Evolutionary conservation across 2,329 filamentous ascomycete species (phyloP).

Genomic region (Ceratocystis variospora): DNA sequence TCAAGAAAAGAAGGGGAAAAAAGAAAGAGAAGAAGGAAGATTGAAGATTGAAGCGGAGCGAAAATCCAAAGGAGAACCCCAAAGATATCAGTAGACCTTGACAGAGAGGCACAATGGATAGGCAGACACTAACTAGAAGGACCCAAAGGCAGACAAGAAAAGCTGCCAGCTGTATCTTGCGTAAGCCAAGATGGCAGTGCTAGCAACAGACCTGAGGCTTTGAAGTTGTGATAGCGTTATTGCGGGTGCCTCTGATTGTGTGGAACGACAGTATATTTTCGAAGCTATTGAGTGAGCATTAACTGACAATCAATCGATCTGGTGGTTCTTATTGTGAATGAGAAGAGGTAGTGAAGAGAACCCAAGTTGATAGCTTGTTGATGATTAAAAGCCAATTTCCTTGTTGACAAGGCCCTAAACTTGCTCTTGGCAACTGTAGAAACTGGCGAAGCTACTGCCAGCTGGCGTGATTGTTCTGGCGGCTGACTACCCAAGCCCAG

Average conservation of each 20-base stretch:
- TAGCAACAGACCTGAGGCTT: not conserved
- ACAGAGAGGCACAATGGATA: not conserved
- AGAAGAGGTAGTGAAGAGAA: not conserved
- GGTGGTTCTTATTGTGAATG: not conserved
- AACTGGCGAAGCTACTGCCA: not conserved
- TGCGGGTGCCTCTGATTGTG: no score
- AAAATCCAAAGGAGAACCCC: not conserved
- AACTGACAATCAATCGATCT: not conserved
- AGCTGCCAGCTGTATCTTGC: slow-evolving; percentile 5
- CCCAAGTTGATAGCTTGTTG: not conserved
- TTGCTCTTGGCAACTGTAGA: not conserved
- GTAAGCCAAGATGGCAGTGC: slow-evolving; percentile 3
- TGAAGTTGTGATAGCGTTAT: not conserved
- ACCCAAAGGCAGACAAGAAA: not conserved
- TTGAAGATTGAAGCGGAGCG: not conserved
- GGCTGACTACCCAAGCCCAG: slow-evolving; percentile 9
- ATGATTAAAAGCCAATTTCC: not conserved
- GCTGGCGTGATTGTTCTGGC: not conserved
- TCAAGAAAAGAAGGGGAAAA: not conserved
- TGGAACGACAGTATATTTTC: no score
- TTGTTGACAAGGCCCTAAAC: not conserved
- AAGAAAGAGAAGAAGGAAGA: not conserved
- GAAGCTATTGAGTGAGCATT: not conserved
- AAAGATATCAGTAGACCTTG: not conserved
- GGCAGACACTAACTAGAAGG: not conserved